These are phyloP conservation scores for Aspergillus tamarii DNA, from an alignment of 2,329 filamentous ascomycete species.

Conservation along the genomic window DNA sequence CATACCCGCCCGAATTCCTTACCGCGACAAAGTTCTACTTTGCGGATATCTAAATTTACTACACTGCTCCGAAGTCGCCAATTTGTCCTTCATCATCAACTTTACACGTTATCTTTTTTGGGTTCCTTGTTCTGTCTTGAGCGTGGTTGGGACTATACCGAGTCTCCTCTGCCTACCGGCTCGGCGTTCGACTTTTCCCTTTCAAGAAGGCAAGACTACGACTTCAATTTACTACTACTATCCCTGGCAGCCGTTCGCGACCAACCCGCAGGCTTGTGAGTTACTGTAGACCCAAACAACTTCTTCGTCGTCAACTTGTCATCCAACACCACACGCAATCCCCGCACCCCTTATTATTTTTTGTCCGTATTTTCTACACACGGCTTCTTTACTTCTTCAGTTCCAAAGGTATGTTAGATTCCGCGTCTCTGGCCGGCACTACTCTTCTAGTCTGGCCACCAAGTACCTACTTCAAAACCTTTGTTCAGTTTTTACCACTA, in stretches of 20 bases:
- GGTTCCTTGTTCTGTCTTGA: neutral
- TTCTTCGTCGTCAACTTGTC: conserved; percentile 2
- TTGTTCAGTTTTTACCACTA: conserved; percentile 2
- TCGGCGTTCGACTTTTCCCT: conserved; percentile 23
- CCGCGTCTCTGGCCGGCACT: neutral
- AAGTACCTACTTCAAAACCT: conserved; percentile 1
- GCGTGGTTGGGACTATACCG: conserved; percentile 4
- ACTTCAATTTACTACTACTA: conserved; percentile 24
- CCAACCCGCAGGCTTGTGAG: conserved; percentile 17
- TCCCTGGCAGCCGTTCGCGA: conserved; percentile 37
- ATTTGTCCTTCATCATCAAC: neutral
- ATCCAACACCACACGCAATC: neutral
- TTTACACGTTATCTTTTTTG: neutral
- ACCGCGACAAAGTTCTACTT: conserved; percentile 7
- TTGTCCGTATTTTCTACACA: neutral
- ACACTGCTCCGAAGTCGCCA: neutral
- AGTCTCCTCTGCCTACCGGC: conserved; percentile 23
- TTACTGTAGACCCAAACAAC: conserved; percentile 15
- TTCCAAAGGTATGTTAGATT: conserved; percentile 28
- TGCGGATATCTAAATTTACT: neutral
- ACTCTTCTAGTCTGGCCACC: conserved; percentile 1
- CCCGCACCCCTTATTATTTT: neutral
- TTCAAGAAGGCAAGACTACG: conserved; percentile 20
- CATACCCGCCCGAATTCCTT: conserved; percentile 7
- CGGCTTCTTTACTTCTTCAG: neutral